Evolutionary conservation across 352 stramenopile genomes (phyloP), one percentile per base, ranked within the genome.

Genomic region (Blastocystis sp.): DNA sequence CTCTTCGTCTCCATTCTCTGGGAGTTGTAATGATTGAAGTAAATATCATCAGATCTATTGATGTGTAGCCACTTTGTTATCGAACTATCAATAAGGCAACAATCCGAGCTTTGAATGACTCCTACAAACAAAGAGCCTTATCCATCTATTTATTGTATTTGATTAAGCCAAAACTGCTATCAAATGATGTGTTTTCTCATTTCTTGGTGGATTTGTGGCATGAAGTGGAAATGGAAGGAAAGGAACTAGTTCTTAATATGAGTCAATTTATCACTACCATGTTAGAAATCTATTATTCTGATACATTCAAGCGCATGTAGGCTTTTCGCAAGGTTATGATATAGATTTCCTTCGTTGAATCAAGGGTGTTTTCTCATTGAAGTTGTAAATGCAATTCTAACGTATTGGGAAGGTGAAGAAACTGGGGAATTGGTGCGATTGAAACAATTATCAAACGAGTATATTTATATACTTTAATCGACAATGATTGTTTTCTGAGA

Each of bases 391-490:
- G 15, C 2, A 3, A 51, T 76, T 5, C n/a, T 76, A 44, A 33
- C 1, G 0, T 76, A 76, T 9, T 76, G 64, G 64, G 42, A 44
- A 27, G 64, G 13, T 7, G 42, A 76, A 27, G 35, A 48, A 19
- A 48, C 15, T 13, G 64, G 53, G 24, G 60, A 73, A 13, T 24
- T 33, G 6, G 1, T n/a, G 60, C 30, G 22, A 7, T 44, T 76
- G 22, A 15, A 54, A 27, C 13, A 27, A 33, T 15, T 44, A 22
- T 48, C 42, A 22, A 76, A 44, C 64, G 64, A 48, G 64, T 76
- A 48, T 76, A 76, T 76, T 76, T 76, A 7, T 76, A 76, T 76
- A 76, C 64, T 76, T n/a, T 76, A 76, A 33, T 44, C 19, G n/a
- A 48, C 40, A 9, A 48, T 48, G 2, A 2, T 9, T 48, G 40